A percentile compares a stretch with the other conserved stretches of the same genome.
These are phyloP conservation scores for Anthracocystis setariae DNA, from an alignment of 1,284 basidiomycete genomes.

Conservation along the genomic window DNA sequence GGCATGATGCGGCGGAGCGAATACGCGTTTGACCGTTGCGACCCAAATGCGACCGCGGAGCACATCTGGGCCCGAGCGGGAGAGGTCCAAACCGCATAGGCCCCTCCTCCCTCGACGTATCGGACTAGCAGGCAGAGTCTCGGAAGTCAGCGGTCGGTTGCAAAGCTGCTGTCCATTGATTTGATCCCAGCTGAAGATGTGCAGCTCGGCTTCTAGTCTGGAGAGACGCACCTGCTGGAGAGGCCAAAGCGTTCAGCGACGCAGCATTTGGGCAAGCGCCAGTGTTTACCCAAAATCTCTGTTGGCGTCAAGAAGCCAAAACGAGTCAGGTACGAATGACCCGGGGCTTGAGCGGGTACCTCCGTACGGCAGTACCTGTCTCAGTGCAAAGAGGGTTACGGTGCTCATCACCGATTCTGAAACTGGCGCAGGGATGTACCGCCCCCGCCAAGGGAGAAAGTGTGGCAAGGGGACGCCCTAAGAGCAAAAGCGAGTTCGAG, in stretches of 20 bases:
- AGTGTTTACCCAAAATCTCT: not conserved
- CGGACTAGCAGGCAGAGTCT: too few relatives aligned
- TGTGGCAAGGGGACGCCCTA: conserved; percentile 5
- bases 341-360: too few relatives aligned
- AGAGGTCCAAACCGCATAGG: conserved; percentile 7
- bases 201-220: not conserved
- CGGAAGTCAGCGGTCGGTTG: too few relatives aligned
- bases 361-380: conserved; percentile 17
- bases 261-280: too few relatives aligned
- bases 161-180: too few relatives aligned
- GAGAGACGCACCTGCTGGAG: not conserved
- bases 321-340: conserved; percentile 18
- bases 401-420: conserved; percentile 7
- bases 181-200: too few relatives aligned
- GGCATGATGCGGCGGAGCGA: too few relatives aligned
- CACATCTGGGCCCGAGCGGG: not conserved
- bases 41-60: too few relatives aligned
- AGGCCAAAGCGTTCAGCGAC: not conserved
- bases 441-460: conserved; percentile 3
- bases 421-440: conserved; percentile 3
- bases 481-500: conserved; percentile 2
- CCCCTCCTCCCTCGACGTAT: not conserved
- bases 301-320: not conserved
- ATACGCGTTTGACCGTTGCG: too few relatives aligned
- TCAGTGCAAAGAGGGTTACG: conserved; percentile 14